These are phyloP conservation scores for Glycine tomentella DNA, from an alignment of 306 rosid genomes.

Conservation along the genomic window DNA sequence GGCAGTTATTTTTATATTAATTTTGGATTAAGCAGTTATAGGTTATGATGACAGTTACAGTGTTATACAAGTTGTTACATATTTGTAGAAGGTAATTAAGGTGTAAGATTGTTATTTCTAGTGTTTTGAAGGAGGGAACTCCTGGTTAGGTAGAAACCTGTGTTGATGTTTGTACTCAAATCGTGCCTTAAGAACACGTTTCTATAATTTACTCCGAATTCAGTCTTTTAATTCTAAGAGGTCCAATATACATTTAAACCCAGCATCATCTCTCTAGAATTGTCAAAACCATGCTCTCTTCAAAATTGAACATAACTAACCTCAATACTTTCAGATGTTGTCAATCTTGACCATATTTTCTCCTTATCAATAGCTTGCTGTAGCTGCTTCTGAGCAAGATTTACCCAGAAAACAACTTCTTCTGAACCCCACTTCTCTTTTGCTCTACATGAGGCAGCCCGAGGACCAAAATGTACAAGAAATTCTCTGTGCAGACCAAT, in stretches of 20 bases:
- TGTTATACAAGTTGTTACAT: not conserved
- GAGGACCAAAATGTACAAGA: conserved; percentile 94
- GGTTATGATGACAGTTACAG: not conserved
- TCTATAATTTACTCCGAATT: not conserved
- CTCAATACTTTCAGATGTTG: conserved; percentile 98
- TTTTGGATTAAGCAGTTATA: not conserved
- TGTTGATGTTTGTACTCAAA: not conserved
- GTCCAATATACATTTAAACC: conserved; percentile 37
- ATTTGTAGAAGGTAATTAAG: not conserved
- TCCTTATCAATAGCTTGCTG: conserved; percentile 92
- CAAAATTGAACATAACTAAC: conserved; percentile 56
- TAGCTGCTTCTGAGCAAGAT: conserved; percentile 82
- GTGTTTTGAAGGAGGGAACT: not conserved
- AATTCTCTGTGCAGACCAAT: conserved; percentile 86
- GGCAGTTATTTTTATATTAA: conserved; percentile 12
- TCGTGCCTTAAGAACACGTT: not conserved
- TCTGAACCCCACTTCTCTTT: conserved; percentile 80
- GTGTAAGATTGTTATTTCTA: not conserved
- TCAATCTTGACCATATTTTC: conserved; percentile 94
- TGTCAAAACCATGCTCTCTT: conserved; percentile 42
- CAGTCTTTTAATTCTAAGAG: not conserved
- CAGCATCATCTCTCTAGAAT: conserved; percentile 38
- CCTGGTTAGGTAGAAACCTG: not conserved
- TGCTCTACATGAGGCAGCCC: conserved; percentile 82
- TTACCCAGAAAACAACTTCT: conserved; percentile 95